Conservation (phyloP, 352 stramenopile species). For the Aphanomyces invadans region DNA sequence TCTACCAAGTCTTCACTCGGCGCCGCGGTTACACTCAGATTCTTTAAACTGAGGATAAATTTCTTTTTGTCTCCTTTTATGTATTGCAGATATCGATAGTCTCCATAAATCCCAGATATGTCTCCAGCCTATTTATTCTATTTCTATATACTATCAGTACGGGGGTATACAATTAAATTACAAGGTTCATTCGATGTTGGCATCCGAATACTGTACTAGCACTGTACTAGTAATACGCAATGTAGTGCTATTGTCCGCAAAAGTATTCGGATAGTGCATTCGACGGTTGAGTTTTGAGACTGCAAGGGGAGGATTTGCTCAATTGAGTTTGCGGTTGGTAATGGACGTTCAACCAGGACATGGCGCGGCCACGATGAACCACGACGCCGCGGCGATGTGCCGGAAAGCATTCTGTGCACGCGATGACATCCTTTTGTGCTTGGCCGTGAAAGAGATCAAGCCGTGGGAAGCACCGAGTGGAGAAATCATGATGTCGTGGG, state of each 20-base stretch:
- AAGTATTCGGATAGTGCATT: neutral
- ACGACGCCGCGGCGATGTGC: conserved; percentile 1
- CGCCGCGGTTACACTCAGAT: conserved; percentile 13
- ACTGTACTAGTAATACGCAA: neutral
- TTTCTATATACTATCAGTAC: too few relatives aligned
- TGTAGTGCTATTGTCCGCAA: neutral
- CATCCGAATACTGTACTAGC: too few relatives aligned
- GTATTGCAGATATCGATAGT: neutral
- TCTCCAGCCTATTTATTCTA: too few relatives aligned
- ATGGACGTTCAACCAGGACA: neutral
- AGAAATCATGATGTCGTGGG: conserved; percentile 22
- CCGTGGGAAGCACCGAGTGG: conserved; percentile 19
- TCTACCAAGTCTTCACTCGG: conserved; percentile 14
- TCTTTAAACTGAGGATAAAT: conserved; percentile 9
- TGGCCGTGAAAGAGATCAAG: conserved; percentile 16
- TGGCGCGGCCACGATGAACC: neutral
- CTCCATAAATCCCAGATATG: too few relatives aligned
- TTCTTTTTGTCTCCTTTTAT: too few relatives aligned
- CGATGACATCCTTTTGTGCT: conserved; percentile 21
- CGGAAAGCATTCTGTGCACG: conserved; percentile 20
- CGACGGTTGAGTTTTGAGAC: conserved; percentile 3
- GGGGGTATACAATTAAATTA: too few relatives aligned
- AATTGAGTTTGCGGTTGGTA: conserved; percentile 6
- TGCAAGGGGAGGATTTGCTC: neutral
- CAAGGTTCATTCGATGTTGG: too few relatives aligned